Evolutionary conservation across 768 basidiomycete species (phyloP).

Genomic region (Mrakia hoshinonis): DNA sequence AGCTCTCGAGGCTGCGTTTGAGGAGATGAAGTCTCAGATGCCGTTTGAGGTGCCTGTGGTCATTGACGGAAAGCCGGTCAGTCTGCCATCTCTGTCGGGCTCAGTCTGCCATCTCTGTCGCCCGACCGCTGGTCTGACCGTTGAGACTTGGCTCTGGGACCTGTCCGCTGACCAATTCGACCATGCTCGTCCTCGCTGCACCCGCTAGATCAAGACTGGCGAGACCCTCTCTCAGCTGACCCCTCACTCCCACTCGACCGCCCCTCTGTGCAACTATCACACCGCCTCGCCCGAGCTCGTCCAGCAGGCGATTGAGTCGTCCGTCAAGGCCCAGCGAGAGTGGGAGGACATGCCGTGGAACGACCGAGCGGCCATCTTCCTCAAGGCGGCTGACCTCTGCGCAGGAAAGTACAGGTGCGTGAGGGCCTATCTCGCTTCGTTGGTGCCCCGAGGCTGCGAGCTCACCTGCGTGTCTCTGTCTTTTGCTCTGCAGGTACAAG

Average conservation of each 20-base stretch:
- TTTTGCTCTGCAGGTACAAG: slow-evolving; percentile 54
- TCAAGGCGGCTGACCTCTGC: slow-evolving; percentile 93
- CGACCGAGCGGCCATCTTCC: slow-evolving; percentile 94
- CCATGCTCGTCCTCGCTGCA: neutral
- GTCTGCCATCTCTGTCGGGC: slow-evolving; percentile 33
- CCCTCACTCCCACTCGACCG: slow-evolving; percentile 67
- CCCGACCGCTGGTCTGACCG: no score
- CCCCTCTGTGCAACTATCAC: slow-evolving; percentile 73
- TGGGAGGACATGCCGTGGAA: slow-evolving; percentile 97
- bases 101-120: neutral
- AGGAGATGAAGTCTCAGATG: slow-evolving; percentile 68
- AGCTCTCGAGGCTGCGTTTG: slow-evolving; percentile 61
- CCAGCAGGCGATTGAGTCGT: slow-evolving; percentile 70
- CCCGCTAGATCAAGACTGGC: slow-evolving; percentile 66
- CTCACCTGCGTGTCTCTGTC: neutral
- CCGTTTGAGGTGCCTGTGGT: slow-evolving; percentile 91
- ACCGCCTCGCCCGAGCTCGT: slow-evolving; percentile 74
- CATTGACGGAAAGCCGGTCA: slow-evolving; percentile 75
- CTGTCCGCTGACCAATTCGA: no score
- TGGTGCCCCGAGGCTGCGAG: neutral
- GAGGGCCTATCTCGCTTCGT: no score
- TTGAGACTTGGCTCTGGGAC: no score
- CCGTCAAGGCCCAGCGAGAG: slow-evolving; percentile 70
- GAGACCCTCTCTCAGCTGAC: slow-evolving; percentile 58
- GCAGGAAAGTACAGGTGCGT: slow-evolving; percentile 57